phyloP scores from a whole-genome alignment of 768 basidiomycete species.

The Holtermannia corniformis region DNA sequence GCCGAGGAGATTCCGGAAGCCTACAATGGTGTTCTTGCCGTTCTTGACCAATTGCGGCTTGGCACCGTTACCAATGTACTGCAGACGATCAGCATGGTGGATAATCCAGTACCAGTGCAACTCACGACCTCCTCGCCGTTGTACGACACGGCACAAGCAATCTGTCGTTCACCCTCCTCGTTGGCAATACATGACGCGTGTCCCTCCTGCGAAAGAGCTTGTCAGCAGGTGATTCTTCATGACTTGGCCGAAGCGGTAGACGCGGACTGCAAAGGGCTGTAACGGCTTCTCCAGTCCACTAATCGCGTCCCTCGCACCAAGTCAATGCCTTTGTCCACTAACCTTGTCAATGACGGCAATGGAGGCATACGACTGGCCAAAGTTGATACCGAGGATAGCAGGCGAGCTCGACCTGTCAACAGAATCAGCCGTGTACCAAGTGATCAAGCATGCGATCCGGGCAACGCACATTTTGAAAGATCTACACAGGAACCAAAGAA shows the following conservation, averaged over 20 bases:
- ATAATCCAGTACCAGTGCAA: constrained; percentile 12
- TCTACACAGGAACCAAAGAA: too few relatives aligned
- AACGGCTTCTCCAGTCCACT: too few relatives aligned
- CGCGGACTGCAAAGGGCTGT: constrained; percentile 2
- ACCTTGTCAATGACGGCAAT: constrained; percentile 92
- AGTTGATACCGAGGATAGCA: constrained; percentile 71
- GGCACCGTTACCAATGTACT: constrained; percentile 96
- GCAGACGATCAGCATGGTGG: constrained; percentile 7
- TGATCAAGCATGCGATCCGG: too few relatives aligned
- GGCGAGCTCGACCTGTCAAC: constrained; percentile 5
- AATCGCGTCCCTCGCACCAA: neutral
- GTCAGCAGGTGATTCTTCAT: neutral
- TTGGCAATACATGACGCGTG: constrained; percentile 92
- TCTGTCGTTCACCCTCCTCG: constrained; percentile 96
- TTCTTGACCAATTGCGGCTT: constrained; percentile 93
- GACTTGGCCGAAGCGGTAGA: neutral
- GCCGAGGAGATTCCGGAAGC: constrained; percentile 85
- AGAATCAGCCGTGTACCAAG: too few relatives aligned
- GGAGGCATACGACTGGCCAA: constrained; percentile 89
- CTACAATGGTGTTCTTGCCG: constrained; percentile 82
- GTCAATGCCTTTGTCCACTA: neutral
- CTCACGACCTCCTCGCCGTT: constrained; percentile 80
- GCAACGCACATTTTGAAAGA: too few relatives aligned
- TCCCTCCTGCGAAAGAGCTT: constrained; percentile 55
- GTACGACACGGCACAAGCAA: constrained; percentile 86